phyloP scores from a whole-genome alignment of 2,329 filamentous ascomycete genomes.

The Pseudogymnoascus sp. region DNA sequence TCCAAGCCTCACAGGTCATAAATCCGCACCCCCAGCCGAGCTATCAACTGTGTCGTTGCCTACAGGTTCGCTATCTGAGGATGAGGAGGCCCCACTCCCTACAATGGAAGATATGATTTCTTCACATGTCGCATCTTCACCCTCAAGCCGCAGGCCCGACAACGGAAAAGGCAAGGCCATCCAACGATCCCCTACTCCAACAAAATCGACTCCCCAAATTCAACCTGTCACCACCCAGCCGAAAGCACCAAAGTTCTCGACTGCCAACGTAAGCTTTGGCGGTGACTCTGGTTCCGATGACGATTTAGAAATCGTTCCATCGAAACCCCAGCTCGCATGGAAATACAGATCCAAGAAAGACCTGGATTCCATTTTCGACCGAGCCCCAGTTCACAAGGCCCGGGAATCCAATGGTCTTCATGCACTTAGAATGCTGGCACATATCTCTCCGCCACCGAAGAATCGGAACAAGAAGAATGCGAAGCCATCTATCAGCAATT shows the following conservation, averaged over 20 bases:
- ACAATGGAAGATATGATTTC: conserved; percentile 28
- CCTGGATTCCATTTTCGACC: conserved; percentile 62
- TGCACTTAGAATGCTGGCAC: conserved; percentile 66
- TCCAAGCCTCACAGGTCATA: conserved; percentile 19
- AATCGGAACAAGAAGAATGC: conserved; percentile 38
- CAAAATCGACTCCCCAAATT: conserved; percentile 14
- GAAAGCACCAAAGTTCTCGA: conserved; percentile 34
- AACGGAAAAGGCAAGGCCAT: conserved; percentile 57
- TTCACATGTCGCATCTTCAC: conserved; percentile 29
- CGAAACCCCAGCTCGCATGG: background rate
- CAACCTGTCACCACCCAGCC: conserved; percentile 34
- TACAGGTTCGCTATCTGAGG: conserved; percentile 7
- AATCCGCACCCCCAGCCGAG: conserved; percentile 14
- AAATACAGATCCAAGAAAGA: conserved; percentile 37
- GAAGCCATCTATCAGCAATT: conserved; percentile 56
- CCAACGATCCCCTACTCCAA: background rate
- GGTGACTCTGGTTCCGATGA: conserved; percentile 48
- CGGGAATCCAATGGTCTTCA: conserved; percentile 59
- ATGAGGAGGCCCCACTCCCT: conserved; percentile 34
- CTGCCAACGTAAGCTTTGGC: conserved; percentile 32
- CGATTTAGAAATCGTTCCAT: conserved; percentile 55
- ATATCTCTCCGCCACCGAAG: conserved; percentile 59
- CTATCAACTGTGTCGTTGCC: background rate
- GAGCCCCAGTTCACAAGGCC: conserved; percentile 55
- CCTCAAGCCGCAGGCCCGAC: conserved; percentile 32